phyloP scores from a whole-genome alignment of 2,329 filamentous ascomycete genomes.

The Xylariales sp. region DNA sequence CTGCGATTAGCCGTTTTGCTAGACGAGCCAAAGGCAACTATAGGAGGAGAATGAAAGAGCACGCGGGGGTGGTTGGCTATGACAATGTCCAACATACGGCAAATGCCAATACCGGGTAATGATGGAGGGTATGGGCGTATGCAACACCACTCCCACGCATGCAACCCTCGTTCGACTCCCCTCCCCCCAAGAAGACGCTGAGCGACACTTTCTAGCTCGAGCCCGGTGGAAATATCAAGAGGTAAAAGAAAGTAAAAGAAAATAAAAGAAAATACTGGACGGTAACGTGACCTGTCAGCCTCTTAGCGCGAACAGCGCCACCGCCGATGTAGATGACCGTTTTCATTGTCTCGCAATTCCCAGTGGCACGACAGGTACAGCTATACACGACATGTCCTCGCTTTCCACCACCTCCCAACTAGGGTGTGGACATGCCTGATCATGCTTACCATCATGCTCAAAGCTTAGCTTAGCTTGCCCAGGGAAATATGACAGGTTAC shows the following conservation, averaged over 20 bases:
- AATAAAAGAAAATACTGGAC: background rate
- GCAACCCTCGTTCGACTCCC: conserved; percentile 38
- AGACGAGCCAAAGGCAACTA: conserved; percentile 22
- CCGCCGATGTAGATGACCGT: conserved; percentile 25
- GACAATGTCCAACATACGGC: conserved; percentile 34
- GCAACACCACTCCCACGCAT: conserved; percentile 30
- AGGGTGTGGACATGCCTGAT: conserved; percentile 17
- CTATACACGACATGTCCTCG: conserved; percentile 20
- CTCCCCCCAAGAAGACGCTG: conserved; percentile 10
- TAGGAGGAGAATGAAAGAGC: conserved; percentile 17
- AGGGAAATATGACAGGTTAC: conserved; percentile 36
- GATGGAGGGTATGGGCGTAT: conserved; percentile 27
- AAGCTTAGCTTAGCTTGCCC: conserved; percentile 13
- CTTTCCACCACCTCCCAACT: conserved; percentile 17
- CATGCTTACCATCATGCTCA: conserved; percentile 26
- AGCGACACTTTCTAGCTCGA: conserved; percentile 24
- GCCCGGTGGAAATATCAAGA: conserved; percentile 9
- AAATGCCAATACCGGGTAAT: conserved; percentile 29
- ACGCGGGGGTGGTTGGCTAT: conserved; percentile 27
- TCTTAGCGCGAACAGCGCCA: conserved; percentile 31
- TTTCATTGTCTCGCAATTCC: conserved; percentile 30
- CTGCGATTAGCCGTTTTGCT: conserved; percentile 33
- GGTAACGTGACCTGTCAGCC: conserved; percentile 38
- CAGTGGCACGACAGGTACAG: conserved; percentile 32
- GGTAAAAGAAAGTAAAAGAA: conserved; percentile 1